Evolutionary conservation across 305 asterid species (phyloP).

Genomic region (Solanum aculeatissimum): DNA sequence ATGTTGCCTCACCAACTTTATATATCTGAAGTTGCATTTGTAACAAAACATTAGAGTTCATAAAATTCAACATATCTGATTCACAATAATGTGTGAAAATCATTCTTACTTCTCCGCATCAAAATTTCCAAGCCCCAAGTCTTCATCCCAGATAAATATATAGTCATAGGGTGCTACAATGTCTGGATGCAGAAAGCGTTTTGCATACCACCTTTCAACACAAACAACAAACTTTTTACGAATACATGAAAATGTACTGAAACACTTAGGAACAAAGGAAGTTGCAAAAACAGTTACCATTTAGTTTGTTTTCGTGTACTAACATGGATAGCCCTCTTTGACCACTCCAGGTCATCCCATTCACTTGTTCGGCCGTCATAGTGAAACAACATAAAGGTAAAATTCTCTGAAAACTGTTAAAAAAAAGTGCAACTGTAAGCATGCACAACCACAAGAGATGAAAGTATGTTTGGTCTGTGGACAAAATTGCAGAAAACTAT

Average conservation of each 20-base stretch:
- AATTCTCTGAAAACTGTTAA: slow-evolving; percentile 78
- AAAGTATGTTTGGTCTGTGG: neutral
- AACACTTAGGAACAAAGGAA: neutral
- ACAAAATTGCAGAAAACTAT: neutral
- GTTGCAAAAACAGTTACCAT: slow-evolving; percentile 35
- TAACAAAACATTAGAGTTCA: neutral
- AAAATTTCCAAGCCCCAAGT: slow-evolving; percentile 69
- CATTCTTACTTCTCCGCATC: slow-evolving; percentile 67
- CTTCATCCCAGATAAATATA: slow-evolving; percentile 90
- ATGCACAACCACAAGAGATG: neutral
- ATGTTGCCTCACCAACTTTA: slow-evolving; percentile 66
- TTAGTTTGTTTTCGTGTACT: slow-evolving; percentile 68
- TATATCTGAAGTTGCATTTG: slow-evolving; percentile 33
- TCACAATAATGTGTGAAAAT: neutral
- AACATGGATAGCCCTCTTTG: slow-evolving; percentile 72
- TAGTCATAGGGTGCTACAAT: slow-evolving; percentile 75
- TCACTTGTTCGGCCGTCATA: slow-evolving; percentile 81
- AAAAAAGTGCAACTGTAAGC: neutral
- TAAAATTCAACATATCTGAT: neutral
- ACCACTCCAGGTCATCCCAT: slow-evolving; percentile 95
- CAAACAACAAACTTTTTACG: neutral
- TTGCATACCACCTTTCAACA: slow-evolving; percentile 78
- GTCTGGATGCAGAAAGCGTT: slow-evolving; percentile 86
- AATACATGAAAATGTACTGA: neutral
- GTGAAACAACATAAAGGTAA: slow-evolving; percentile 70